Conservation (phyloP, 1,284 basidiomycete genomes). For the Puccinia novopanici region DNA sequence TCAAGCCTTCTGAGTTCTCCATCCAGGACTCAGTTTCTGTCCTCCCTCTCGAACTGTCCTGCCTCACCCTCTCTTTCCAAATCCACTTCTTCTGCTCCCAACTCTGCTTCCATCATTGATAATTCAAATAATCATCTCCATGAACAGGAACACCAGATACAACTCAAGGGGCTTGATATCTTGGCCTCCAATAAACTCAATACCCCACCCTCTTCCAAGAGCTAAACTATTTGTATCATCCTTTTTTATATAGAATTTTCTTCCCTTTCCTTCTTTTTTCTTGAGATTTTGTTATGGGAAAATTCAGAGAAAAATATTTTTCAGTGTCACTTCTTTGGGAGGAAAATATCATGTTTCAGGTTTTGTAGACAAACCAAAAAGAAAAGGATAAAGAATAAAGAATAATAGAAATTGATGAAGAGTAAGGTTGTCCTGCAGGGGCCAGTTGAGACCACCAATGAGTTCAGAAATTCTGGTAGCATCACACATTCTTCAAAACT, state of each 20-base stretch:
- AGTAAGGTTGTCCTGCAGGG: too few species aligned
- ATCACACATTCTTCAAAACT: too few species aligned
- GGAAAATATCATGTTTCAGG: too few species aligned
- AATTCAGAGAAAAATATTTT: too few species aligned
- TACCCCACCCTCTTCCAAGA: background rate
- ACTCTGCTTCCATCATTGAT: too few species aligned
- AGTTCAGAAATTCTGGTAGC: too few species aligned
- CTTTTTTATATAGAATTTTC: background rate
- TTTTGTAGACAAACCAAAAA: too few species aligned
- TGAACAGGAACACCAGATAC: constrained; percentile 7
- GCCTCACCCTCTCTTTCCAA: background rate
- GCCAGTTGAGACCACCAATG: too few species aligned
- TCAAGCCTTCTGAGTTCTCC: constrained; percentile 27
- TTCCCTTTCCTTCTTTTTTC: background rate
- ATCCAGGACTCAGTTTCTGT: constrained; percentile 26
- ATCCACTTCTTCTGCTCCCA: background rate
- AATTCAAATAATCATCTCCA: constrained; percentile 19
- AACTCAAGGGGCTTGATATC: constrained; percentile 11
- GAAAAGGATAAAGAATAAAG: too few species aligned
- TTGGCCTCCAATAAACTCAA: background rate
- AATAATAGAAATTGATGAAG: too few species aligned
- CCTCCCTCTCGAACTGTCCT: background rate
- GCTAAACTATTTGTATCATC: background rate
- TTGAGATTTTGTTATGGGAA: too few species aligned
- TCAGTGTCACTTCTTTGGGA: background rate